phyloP scores from a whole-genome alignment of 1,139 yeast species.

The Kodamaea sp. region DNA sequence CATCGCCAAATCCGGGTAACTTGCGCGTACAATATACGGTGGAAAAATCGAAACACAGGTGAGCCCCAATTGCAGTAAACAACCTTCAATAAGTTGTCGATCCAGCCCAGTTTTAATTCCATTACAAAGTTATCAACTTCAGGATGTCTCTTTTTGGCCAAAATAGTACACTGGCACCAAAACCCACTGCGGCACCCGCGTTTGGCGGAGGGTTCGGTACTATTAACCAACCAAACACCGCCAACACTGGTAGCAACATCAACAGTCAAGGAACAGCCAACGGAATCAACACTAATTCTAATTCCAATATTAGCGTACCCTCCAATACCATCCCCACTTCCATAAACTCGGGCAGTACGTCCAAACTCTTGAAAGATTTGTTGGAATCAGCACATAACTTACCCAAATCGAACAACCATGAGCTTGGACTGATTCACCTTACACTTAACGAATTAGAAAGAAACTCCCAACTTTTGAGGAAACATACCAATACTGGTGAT shows the following conservation, averaged over 20 bases:
- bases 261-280: slow-evolving; percentile 6
- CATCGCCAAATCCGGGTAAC: slow-evolving; percentile 17
- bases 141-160: slow-evolving; percentile 13
- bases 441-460: slow-evolving; percentile 78
- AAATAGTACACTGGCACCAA: slow-evolving; percentile 4
- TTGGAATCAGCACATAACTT: slow-evolving; percentile 70
- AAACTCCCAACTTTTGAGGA: slow-evolving; percentile 64
- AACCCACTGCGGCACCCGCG: slow-evolving; percentile 1
- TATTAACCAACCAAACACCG: neutral
- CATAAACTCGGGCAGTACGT: slow-evolving; percentile 11
- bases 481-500: slow-evolving; percentile 34
- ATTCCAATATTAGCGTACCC: neutral
- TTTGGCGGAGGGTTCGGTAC: slow-evolving; percentile 12
- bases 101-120: neutral
- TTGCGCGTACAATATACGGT: neutral
- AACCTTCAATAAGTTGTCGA: neutral
- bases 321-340: slow-evolving; percentile 6
- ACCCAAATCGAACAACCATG: slow-evolving; percentile 60
- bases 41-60: slow-evolving; percentile 8
- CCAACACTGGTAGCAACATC: neutral
- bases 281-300: slow-evolving; percentile 2
- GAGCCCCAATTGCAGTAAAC: no score
- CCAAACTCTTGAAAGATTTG: slow-evolving; percentile 55
- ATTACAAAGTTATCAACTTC: neutral
- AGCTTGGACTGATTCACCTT: slow-evolving; percentile 70